Conservation (phyloP, 306 rosid species). For the Leucaena leucocephala region DNA sequence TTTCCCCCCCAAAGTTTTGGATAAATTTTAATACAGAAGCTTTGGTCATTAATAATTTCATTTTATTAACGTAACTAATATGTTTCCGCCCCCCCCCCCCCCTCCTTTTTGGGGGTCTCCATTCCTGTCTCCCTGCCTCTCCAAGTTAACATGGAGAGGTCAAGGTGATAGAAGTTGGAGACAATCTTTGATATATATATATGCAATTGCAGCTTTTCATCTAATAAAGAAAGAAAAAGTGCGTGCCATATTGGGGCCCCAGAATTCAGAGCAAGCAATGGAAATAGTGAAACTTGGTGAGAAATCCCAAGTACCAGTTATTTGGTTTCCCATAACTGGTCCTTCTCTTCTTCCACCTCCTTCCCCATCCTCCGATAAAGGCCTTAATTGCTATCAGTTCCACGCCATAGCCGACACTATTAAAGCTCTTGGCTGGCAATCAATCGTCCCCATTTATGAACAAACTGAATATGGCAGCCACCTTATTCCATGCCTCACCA, state of each 20-base stretch:
- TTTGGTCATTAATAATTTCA: no score
- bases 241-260: conserved; percentile 44
- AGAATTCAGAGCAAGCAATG: conserved; percentile 40
- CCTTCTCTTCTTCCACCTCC: conserved; percentile 34
- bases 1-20: no score
- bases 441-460: not conserved
- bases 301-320: conserved; percentile 16
- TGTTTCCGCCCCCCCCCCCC: no score
- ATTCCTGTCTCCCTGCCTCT: not conserved
- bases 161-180: no score
- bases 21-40: no score
- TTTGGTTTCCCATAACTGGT: conserved; percentile 41
- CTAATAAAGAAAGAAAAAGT: conserved; percentile 26
- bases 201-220: not conserved
- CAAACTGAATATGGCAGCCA: not conserved
- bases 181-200: no score
- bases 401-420: not conserved
- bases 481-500: not conserved
- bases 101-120: not conserved
- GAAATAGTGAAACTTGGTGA: not conserved
- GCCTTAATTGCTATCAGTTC: not conserved
- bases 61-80: no score
- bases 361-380: not conserved
- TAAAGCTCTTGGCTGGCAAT: not conserved
- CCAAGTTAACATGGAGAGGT: not conserved